Evolutionary conservation across 73 alveolate species (phyloP).

Genomic region (Paraurostyla sp.): DNA sequence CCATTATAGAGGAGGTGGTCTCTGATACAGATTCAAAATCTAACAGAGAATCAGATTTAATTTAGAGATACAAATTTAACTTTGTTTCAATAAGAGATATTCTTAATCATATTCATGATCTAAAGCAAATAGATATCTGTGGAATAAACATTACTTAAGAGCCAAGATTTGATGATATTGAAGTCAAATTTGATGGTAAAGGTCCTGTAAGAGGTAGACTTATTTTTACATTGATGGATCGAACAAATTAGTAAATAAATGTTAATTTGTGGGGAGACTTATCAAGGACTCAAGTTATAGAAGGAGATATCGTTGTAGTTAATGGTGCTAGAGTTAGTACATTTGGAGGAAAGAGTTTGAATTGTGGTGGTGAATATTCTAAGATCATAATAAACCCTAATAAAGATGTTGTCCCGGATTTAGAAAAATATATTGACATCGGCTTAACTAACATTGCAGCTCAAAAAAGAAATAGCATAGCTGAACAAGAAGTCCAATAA

Average conservation of each 20-base stretch:
- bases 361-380: conserved; percentile 31
- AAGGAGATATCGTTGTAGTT: conserved; percentile 43
- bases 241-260: conserved; percentile 1
- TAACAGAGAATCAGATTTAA: not conserved
- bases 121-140: conserved; percentile 36
- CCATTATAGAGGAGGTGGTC: conserved; percentile 62
- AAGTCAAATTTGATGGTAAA: conserved; percentile 41
- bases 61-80: conserved; percentile 31
- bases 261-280: conserved; percentile 56
- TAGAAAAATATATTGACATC: not conserved
- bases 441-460: not conserved
- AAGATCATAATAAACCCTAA: conserved; percentile 26
- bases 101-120: not conserved
- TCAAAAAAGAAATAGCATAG: not conserved
- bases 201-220: conserved; percentile 31
- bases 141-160: conserved; percentile 12
- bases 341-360: conserved; percentile 45
- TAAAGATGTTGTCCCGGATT: not conserved
- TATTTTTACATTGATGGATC: not conserved
- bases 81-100: conserved; percentile 3
- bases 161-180: conserved; percentile 35
- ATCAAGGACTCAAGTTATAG: not conserved
- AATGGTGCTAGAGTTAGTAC: conserved; percentile 60
- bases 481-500: not conserved
- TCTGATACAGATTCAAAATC: conserved; percentile 57